Conservation (phyloP, 805 yeast species). For the Ogataea trehalophila region DNA sequence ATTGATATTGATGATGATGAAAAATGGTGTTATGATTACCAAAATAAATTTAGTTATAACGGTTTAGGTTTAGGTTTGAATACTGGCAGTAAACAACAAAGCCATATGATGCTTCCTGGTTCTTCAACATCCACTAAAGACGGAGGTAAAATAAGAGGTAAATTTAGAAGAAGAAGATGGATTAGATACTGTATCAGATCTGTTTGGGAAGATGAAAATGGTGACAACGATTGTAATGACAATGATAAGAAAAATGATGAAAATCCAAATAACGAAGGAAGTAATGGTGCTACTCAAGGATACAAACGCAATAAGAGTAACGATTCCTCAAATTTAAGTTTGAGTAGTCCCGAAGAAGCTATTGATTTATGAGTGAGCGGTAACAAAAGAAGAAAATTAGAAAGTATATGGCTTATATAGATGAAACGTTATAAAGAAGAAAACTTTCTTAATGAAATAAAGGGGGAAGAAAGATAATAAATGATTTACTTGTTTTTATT, state of each 20-base stretch:
- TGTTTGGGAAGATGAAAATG: slow-evolving; percentile 17
- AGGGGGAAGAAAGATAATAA: too few species aligned
- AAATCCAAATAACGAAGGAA: slow-evolving; percentile 1
- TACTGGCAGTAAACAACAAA: too few species aligned
- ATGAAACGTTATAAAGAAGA: too few species aligned
- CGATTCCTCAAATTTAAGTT: slow-evolving; percentile 7
- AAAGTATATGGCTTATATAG: too few species aligned
- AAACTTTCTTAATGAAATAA: too few species aligned
- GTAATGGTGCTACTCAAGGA: slow-evolving; percentile 1
- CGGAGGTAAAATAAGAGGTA: slow-evolving; percentile 32
- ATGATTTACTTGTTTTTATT: too few species aligned
- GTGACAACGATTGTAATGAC: neutral
- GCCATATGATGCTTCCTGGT: too few species aligned
- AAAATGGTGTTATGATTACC: slow-evolving; percentile 79
- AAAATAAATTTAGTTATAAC: slow-evolving; percentile 18
- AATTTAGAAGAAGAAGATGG: slow-evolving; percentile 67
- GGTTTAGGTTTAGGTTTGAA: slow-evolving; percentile 18
- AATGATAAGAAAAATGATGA: neutral
- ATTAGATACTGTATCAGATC: slow-evolving; percentile 37
- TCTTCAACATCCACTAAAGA: neutral
- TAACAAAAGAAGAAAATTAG: neutral
- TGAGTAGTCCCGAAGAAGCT: neutral
- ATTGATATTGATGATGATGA: slow-evolving; percentile 65
- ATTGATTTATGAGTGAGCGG: neutral
- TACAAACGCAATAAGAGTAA: slow-evolving; percentile 8